These are phyloP conservation scores for Hypoxylon cercidicola DNA, from an alignment of 495 filamentous ascomycete species.

Conservation along the genomic window DNA sequence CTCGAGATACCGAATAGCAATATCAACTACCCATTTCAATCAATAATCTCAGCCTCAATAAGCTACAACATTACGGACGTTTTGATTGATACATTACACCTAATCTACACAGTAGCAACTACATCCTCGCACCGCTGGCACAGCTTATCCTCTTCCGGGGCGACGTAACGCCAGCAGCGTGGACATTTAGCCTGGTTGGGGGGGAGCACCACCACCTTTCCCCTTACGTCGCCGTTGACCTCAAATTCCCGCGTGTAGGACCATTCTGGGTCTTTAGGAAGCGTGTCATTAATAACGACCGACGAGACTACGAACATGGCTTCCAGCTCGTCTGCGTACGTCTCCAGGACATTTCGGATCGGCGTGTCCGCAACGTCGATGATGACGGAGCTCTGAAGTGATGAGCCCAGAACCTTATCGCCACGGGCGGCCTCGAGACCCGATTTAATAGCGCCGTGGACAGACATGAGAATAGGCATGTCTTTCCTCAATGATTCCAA, in stretches of 20 bases:
- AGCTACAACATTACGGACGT: too few relatives aligned
- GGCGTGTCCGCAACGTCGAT: slow-evolving; percentile 50
- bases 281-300: slow-evolving; percentile 60
- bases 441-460: slow-evolving; percentile 71
- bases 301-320: slow-evolving; percentile 81
- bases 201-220: slow-evolving; percentile 71
- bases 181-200: slow-evolving; percentile 77
- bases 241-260: slow-evolving; percentile 66
- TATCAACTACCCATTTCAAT: too few relatives aligned
- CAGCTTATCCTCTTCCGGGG: slow-evolving; percentile 66
- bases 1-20: too few relatives aligned
- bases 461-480: slow-evolving; percentile 66
- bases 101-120: slow-evolving; percentile 53
- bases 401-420: slow-evolving; percentile 75
- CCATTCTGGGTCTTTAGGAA: slow-evolving; percentile 58
- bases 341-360: slow-evolving; percentile 54
- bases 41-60: too few relatives aligned
- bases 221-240: slow-evolving; percentile 52
- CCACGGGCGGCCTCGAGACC: slow-evolving; percentile 74
- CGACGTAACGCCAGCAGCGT: slow-evolving; percentile 87
- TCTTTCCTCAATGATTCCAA: slow-evolving; percentile 52
- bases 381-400: slow-evolving; percentile 74
- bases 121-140: slow-evolving; percentile 81
- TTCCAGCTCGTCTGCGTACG: slow-evolving; percentile 71
- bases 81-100: neutral